These are phyloP conservation scores for Isatis tinctoria DNA, from an alignment of 345 rosid species.

Conservation along the genomic window DNA sequence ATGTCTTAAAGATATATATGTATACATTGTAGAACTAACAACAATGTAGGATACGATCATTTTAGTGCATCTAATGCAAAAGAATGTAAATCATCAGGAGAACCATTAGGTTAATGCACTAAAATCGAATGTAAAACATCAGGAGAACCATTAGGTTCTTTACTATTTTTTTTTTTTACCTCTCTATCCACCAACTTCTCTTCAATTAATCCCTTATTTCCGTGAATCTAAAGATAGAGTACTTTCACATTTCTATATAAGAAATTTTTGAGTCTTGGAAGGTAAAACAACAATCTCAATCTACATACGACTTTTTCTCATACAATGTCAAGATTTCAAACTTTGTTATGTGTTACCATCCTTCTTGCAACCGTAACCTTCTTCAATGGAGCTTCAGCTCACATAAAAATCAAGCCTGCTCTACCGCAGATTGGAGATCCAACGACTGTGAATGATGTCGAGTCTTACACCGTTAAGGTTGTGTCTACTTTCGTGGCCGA, in stretches of 20 bases:
- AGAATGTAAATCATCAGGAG: no score
- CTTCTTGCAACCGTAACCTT: not conserved
- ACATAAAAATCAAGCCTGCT: not conserved
- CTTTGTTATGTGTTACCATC: not conserved
- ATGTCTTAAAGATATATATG: no score
- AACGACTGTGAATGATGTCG: not conserved
- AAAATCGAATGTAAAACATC: no score
- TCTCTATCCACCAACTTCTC: not conserved
- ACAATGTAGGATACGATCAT: no score
- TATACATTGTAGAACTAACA: no score
- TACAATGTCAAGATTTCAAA: not conserved
- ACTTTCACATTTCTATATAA: not conserved
- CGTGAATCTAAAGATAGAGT: conserved; percentile 5
- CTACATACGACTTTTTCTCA: not conserved
- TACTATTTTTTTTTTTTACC: not conserved
- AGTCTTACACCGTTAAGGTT: conserved; percentile 15
- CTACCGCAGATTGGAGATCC: not conserved
- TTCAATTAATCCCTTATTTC: not conserved
- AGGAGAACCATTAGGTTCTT: not conserved
- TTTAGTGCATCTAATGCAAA: no score
- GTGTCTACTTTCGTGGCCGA: not conserved
- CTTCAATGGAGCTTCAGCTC: not conserved
- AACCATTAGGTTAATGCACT: no score
- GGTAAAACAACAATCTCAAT: not conserved
- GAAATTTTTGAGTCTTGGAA: not conserved